Evolutionary conservation across 495 filamentous ascomycete genomes (phyloP), one percentile per base, ranked within the genome.

Genomic region (Aspergillus ellipticus): DNA sequence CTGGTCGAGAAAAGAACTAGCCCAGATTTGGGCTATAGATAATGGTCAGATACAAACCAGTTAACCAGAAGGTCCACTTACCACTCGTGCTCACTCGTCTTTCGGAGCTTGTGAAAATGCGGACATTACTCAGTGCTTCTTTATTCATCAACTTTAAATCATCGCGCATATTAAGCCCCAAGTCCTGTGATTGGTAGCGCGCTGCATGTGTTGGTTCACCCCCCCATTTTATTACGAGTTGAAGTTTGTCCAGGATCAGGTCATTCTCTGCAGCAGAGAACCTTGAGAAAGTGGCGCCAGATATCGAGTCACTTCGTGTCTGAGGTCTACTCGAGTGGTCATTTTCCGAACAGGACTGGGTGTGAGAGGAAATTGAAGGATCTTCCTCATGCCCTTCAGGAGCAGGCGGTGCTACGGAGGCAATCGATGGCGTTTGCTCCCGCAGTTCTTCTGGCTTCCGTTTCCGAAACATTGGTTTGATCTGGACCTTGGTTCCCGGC

Each of bases 191-290:
- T 70, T 98, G 94, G 63, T 98, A 97, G 37, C 95, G 84, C 16
- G 94, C 95, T 15, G 93, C 95, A 72, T 98, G 95, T 1, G 94
- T 98, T 31, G 95, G 94, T 70, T 98, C 94, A 17, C 94, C 94
- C 58, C 94, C 95, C 95, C 94, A 98, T 65, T 98, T 98, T 67
- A 98, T 94, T 45, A 98, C 94, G 50, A 98, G 82, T 67, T 98
- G 94, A 35, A 98, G 76, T 69, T 98, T 98, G 65, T 97, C 95
- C 10, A 98, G 78, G 26, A 92, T 84, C 7, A 96, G 81, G 65
- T 89, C 92, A 62, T 95, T 89, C 60, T 96, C 92, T 21, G 82
- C 89, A 2, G 92, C 92, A 15, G 92, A 92, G 56, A 92, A 91
- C 41, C 92, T 84, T 29, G 92, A 96, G 68, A 95, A 83, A 3